Percentiles rank a stretch among this genome's conserved stretches.
phyloP scores from a whole-genome alignment of 805 yeast genomes.

The Lachancea fermentati region DNA sequence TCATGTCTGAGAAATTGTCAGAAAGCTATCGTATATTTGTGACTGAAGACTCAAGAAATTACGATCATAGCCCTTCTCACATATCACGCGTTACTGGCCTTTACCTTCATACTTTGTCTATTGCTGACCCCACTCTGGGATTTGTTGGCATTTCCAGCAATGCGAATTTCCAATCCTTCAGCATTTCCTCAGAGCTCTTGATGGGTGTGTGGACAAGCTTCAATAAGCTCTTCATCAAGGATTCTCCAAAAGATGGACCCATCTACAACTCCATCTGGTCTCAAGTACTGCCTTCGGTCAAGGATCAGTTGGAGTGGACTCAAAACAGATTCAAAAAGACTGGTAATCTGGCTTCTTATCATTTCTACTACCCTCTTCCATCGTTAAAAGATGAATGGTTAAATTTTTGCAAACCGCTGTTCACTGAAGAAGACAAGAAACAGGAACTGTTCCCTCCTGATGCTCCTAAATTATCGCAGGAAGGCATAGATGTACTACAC shows the following conservation, averaged over 20 bases:
- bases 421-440: constrained; percentile 4
- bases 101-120: constrained; percentile 42
- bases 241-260: constrained; percentile 13
- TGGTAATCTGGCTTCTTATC: constrained; percentile 17
- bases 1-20: constrained; percentile 12
- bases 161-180: constrained; percentile 19
- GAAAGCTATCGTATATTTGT: constrained; percentile 14
- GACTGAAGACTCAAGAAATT: constrained; percentile 15
- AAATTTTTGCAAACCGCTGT: constrained; percentile 10
- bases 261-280: constrained; percentile 18
- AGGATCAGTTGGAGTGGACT: constrained; percentile 17
- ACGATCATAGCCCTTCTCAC: constrained; percentile 14
- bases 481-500: constrained; percentile 11
- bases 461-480: constrained; percentile 10
- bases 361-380: constrained; percentile 16
- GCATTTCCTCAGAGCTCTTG: constrained; percentile 16
- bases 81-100: constrained; percentile 35
- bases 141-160: constrained; percentile 36
- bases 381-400: constrained; percentile 14
- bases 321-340: constrained; percentile 11
- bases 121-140: constrained; percentile 42
- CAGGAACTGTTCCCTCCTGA: constrained; percentile 12
- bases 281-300: constrained; percentile 16
- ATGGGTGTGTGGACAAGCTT: constrained; percentile 15
- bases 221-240: constrained; percentile 10